Conservation (phyloP, 2,329 filamentous ascomycete genomes). For the Neurospora sp. region DNA sequence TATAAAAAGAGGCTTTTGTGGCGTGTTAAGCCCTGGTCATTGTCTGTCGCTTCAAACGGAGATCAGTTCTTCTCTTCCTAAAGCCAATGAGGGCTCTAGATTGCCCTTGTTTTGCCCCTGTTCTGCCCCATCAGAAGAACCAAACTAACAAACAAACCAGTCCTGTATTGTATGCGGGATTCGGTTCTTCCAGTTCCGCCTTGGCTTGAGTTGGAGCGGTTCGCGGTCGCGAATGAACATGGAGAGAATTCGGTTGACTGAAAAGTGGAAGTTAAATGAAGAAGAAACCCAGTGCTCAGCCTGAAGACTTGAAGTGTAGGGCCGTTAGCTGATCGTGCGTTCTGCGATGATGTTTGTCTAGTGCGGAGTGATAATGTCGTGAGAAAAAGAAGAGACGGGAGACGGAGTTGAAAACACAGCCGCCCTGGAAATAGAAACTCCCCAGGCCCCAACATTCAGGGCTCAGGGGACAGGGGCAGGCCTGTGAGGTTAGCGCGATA, state of each 20-base stretch:
- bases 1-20: too few relatives aligned
- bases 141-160: too few relatives aligned
- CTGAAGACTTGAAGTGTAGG: neutral
- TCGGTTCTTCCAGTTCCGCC: conserved; percentile 3
- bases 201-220: conserved; percentile 6
- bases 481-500: neutral
- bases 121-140: too few relatives aligned
- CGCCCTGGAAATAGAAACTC: conserved; percentile 16
- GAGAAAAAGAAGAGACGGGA: neutral
- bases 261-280: conserved; percentile 5
- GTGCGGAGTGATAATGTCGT: neutral
- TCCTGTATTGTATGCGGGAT: too few relatives aligned
- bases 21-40: too few relatives aligned
- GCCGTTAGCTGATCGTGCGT: neutral
- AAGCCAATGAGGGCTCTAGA: too few relatives aligned
- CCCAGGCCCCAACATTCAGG: neutral
- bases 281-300: neutral
- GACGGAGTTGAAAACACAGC: conserved; percentile 10
- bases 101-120: too few relatives aligned
- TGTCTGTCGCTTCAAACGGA: too few relatives aligned
- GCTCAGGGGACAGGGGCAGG: neutral
- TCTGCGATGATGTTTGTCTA: neutral
- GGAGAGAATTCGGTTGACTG: conserved; percentile 19
- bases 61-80: too few relatives aligned
- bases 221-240: conserved; percentile 10